Base-by-base conservation (phyloP, 768 basidiomycete genomes). In the Auriscalpium orientale region DNA sequence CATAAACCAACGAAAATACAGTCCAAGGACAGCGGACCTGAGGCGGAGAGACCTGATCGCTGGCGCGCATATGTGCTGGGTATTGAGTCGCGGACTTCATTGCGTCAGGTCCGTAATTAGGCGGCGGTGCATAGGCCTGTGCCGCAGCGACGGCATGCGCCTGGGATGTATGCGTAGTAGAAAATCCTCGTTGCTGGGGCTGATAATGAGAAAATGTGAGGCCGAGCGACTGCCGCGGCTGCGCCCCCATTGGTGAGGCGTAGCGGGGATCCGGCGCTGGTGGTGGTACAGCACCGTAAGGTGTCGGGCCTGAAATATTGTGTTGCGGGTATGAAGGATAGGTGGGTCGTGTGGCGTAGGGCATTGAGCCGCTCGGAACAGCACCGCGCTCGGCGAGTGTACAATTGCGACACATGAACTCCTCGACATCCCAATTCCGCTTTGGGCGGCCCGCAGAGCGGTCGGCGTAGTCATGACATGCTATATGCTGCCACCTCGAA, bases 401-500 rank as follows among this genome's bases (percentile, higher is more conserved):
- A 68, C 90, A 92, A 36, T 73, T 73, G 47, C 71, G 72, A 67
- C 91, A 94, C 57, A 83, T 68, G 66, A 97, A 97, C 44, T 93
- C 89, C 53, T 88, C 89, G n/a, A 72, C 65, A 51, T 89, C 82
- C 94, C 94, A 97, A 62, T 94, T 83, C 18, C 92, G 82, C 60
- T 75, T 79, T 4, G 79, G 81, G 13, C 77, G 78, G 21, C 91
- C 87, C 46, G 80, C 78, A 20, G 75, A 70, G 34, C 72, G 69
- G 68, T 95, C 93, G 33, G 77, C 81, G 49, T 70, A 72, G 65
- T 95, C 89, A 64, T 95, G 91, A 64, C 94, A 97, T 20, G 74
- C 66, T 36, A 90, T 90, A 64, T 97, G 94, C 63, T 95, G 94
- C 94, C 93, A 97, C 68, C 83, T 83, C 13, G 77, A 79, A 68